Percentiles rank a stretch among this genome's conserved stretches.
These are phyloP conservation scores for Yarrowia alimentaria DNA, from an alignment of 805 yeast genomes.

Conservation along the genomic window DNA sequence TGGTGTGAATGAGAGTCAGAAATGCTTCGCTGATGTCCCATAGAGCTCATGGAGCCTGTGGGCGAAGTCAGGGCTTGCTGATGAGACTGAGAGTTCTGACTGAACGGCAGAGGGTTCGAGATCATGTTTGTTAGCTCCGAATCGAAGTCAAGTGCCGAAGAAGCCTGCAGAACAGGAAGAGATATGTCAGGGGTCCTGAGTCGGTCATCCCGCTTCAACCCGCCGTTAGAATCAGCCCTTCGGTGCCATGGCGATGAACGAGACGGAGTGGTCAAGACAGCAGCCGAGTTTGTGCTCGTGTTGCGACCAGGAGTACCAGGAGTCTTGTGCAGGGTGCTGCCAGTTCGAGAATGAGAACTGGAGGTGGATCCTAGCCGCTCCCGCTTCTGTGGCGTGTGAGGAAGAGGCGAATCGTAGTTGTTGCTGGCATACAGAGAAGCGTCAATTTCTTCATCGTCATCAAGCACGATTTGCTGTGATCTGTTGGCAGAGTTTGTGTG, in stretches of 20 bases:
- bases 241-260: slow-evolving; percentile 25
- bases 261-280: slow-evolving; percentile 9
- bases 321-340: slow-evolving; percentile 14
- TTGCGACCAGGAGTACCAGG: slow-evolving; percentile 15
- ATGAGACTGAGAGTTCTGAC: neutral
- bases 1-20: slow-evolving; percentile 22
- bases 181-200: slow-evolving; percentile 24
- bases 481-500: slow-evolving; percentile 24
- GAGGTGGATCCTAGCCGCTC: slow-evolving; percentile 12
- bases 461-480: slow-evolving; percentile 25
- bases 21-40: slow-evolving; percentile 12
- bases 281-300: neutral
- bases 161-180: slow-evolving; percentile 18
- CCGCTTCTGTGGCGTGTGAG: slow-evolving; percentile 17
- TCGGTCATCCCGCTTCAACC: neutral
- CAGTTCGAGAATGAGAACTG: slow-evolving; percentile 4
- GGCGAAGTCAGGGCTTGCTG: neutral
- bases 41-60: neutral
- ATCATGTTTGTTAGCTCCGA: slow-evolving; percentile 19
- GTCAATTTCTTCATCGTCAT: slow-evolving; percentile 24
- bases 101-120: slow-evolving; percentile 22
- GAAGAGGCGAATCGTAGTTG: slow-evolving; percentile 19
- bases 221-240: neutral
- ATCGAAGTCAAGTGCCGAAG: slow-evolving; percentile 18
- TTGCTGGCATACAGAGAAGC: slow-evolving; percentile 18